Evolutionary conservation across 306 rosid genomes (phyloP).

Genomic region (Acacia confusa): DNA sequence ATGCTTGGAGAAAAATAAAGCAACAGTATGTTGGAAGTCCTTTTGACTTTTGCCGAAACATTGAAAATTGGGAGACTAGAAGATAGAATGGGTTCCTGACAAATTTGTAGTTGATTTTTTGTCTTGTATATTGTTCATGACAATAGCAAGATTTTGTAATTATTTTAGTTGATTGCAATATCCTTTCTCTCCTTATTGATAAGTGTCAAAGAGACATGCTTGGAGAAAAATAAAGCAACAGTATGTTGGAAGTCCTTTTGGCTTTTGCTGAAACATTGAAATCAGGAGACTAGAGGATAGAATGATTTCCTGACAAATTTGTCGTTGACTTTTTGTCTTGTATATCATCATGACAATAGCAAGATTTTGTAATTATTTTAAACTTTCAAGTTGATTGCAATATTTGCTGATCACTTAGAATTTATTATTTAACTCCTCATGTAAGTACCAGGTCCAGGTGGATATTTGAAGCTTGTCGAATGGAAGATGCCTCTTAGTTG

Average conservation of each 20-base stretch:
- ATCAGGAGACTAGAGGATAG: background rate
- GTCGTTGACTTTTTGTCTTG: background rate
- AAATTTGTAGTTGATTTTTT: background rate
- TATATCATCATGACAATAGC: background rate
- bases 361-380: background rate
- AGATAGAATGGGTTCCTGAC: background rate
- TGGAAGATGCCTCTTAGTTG: background rate
- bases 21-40: background rate
- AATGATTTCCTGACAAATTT: background rate
- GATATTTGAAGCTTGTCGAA: constrained; percentile 14
- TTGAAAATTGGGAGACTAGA: background rate
- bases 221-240: background rate
- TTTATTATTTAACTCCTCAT: background rate
- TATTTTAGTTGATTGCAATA: background rate
- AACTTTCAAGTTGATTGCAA: background rate
- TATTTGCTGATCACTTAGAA: background rate
- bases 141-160: background rate
- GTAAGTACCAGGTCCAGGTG: background rate
- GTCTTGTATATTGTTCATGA: background rate
- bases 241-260: background rate
- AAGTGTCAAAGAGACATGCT: background rate
- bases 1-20: too few species aligned
- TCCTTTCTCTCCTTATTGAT: background rate
- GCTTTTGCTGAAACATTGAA: background rate
- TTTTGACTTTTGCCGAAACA: background rate